A percentile compares a stretch with the other conserved stretches of the same genome.
These are phyloP conservation scores for Periglandula ipomoeae DNA, from an alignment of 2,329 filamentous ascomycete species.

Conservation along the genomic window DNA sequence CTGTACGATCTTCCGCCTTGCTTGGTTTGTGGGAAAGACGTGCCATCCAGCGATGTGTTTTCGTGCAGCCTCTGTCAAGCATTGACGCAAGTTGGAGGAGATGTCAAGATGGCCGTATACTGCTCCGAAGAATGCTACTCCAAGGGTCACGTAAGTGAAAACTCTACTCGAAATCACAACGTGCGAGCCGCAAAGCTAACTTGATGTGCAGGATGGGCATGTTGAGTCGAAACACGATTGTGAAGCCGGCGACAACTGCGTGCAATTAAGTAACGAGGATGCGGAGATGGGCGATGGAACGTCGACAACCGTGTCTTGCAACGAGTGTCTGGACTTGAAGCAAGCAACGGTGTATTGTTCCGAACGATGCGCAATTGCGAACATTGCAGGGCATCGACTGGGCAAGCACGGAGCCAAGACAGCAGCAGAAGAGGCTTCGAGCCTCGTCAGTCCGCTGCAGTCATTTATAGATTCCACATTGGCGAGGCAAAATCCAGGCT, in stretches of 20 bases:
- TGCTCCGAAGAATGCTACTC: constrained; percentile 34
- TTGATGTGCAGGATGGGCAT: constrained; percentile 26
- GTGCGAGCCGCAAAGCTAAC: constrained; percentile 14
- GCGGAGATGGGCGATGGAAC: constrained; percentile 27
- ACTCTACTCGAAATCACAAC: neutral
- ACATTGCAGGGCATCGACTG: constrained; percentile 31
- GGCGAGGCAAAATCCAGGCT: constrained; percentile 22
- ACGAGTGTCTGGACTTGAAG: constrained; percentile 30
- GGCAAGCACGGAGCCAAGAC: constrained; percentile 20
- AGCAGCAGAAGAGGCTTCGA: constrained; percentile 13
- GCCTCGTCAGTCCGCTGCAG: constrained; percentile 15
- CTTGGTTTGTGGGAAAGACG: constrained; percentile 25
- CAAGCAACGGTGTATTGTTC: constrained; percentile 33
- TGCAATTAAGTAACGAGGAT: constrained; percentile 30
- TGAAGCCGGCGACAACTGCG: constrained; percentile 29
- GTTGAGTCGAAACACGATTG: constrained; percentile 31
- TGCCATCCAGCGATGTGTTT: constrained; percentile 26
- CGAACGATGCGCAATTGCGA: constrained; percentile 29
- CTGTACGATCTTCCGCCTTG: constrained; percentile 32
- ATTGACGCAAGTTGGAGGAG: constrained; percentile 27
- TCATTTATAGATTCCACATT: constrained; percentile 20
- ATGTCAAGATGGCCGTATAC: constrained; percentile 30
- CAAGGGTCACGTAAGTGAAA: constrained; percentile 30
- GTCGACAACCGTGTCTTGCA: constrained; percentile 27
- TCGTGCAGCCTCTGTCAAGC: constrained; percentile 38